These are phyloP conservation scores for Imleria badia DNA, from an alignment of 768 basidiomycete species.

Conservation along the genomic window DNA sequence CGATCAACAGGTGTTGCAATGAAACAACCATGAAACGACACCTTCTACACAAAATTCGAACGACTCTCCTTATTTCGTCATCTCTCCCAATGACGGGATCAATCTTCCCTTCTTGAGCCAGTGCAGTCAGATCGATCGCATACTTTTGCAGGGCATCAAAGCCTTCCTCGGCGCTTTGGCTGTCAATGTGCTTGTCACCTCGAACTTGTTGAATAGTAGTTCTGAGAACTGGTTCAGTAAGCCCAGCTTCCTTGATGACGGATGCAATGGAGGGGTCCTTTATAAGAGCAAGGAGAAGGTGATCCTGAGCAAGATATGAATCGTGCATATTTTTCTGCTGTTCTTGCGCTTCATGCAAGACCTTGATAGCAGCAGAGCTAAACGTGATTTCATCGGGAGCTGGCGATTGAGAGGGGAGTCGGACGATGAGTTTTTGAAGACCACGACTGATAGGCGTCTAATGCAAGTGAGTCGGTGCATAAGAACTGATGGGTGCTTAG, in stretches of 20 bases:
- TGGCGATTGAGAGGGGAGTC: conserved; percentile 80
- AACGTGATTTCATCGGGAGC: conserved; percentile 79
- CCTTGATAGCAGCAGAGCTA: conserved; percentile 53
- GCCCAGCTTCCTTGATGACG: conserved; percentile 71
- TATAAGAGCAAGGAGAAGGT: conserved; percentile 81
- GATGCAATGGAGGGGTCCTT: conserved; percentile 67
- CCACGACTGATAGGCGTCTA: conserved; percentile 64
- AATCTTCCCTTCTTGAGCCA: conserved; percentile 92
- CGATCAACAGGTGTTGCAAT: conserved; percentile 7
- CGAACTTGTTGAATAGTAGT: conserved; percentile 77
- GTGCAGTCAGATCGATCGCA: conserved; percentile 79
- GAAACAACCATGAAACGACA: conserved; percentile 18
- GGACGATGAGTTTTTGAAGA: conserved; percentile 75
- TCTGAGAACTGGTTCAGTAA: conserved; percentile 71
- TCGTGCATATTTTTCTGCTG: conserved; percentile 86
- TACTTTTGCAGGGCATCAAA: conserved; percentile 93
- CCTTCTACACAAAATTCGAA: conserved; percentile 83
- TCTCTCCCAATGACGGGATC: conserved; percentile 94
- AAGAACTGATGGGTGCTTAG: neutral
- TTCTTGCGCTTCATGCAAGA: conserved; percentile 73
- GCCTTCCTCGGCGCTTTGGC: conserved; percentile 83
- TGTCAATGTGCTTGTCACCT: conserved; percentile 84
- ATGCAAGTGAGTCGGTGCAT: neutral
- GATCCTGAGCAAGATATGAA: conserved; percentile 91
- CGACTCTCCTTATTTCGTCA: conserved; percentile 83